Conservation (phyloP, 768 basidiomycete species). For the Mycena galopus region DNA sequence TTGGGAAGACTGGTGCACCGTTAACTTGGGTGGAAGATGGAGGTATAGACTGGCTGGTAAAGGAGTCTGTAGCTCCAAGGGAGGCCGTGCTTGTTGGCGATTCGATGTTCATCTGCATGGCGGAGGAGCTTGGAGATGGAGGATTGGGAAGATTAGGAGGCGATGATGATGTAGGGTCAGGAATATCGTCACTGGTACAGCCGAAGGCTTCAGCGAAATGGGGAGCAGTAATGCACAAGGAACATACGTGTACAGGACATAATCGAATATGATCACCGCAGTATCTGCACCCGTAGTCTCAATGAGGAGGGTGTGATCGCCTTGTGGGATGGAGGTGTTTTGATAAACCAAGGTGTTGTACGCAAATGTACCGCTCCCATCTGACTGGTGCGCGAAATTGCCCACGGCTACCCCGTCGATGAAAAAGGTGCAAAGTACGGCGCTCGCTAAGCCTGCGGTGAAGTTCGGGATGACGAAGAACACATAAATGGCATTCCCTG, state of each 20-base stretch:
- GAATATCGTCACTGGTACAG: background rate
- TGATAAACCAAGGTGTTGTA: slow-evolving; percentile 36
- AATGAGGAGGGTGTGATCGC: slow-evolving; percentile 36
- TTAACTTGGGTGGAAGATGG: background rate
- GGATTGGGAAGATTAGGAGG: background rate
- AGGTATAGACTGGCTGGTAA: background rate
- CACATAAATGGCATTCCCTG: slow-evolving; percentile 38
- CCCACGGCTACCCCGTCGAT: slow-evolving; percentile 35
- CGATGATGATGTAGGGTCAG: background rate
- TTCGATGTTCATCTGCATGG: no score
- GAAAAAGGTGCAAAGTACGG: slow-evolving; percentile 31
- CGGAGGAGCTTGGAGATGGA: background rate
- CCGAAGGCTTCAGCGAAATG: background rate
- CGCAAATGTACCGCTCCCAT: slow-evolving; percentile 18
- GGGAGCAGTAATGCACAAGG: background rate
- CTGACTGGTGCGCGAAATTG: slow-evolving; percentile 31
- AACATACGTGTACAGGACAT: slow-evolving; percentile 39
- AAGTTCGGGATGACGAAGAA: slow-evolving; percentile 39
- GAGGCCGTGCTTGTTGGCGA: background rate
- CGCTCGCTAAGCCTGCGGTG: slow-evolving; percentile 1
- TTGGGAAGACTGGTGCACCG: background rate
- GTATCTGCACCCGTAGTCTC: slow-evolving; percentile 31
- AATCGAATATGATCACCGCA: slow-evolving; percentile 38
- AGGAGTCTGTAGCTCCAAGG: background rate
- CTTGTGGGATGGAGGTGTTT: slow-evolving; percentile 25